Percentiles rank a stretch among this genome's conserved stretches.
phyloP scores from a whole-genome alignment of 2,329 filamentous ascomycete species.

The Cladosporium oxysporum region DNA sequence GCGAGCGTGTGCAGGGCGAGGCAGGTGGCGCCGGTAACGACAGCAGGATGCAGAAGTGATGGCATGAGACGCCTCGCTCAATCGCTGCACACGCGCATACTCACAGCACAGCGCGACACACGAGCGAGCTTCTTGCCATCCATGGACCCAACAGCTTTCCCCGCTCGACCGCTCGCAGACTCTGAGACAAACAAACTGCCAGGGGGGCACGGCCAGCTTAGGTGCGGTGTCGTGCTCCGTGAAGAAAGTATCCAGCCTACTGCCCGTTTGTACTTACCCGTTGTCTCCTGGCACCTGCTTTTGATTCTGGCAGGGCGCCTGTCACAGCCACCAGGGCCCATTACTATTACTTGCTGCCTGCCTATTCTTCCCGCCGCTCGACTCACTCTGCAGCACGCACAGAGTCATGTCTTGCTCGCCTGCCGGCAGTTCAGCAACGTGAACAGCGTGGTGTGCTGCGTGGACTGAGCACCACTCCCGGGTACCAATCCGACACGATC shows the following conservation, averaged over 20 bases:
- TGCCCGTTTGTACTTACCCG: background rate
- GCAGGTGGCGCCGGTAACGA: slow-evolving; percentile 8
- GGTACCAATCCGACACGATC: background rate
- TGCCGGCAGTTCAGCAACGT: background rate
- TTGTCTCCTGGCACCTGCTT: slow-evolving; percentile 1
- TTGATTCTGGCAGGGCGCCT: background rate
- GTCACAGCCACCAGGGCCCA: background rate
- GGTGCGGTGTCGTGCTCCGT: background rate
- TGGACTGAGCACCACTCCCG: background rate
- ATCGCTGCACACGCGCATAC: slow-evolving; percentile 1
- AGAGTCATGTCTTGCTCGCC: slow-evolving; percentile 10
- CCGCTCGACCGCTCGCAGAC: background rate
- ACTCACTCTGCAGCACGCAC: slow-evolving; percentile 2
- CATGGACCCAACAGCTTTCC: background rate
- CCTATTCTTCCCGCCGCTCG: background rate
- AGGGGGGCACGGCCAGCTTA: background rate
- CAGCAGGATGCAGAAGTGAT: background rate
- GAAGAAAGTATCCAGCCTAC: slow-evolving; percentile 6
- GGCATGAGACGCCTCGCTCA: background rate
- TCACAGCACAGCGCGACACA: background rate
- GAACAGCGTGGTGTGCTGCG: background rate
- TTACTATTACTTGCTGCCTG: background rate
- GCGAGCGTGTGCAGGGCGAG: background rate
- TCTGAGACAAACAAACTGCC: slow-evolving; percentile 7
- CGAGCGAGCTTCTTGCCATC: background rate